A percentile compares a stretch with the other conserved stretches of the same genome.
Evolutionary conservation across 768 basidiomycete genomes (phyloP).

Genomic region (Tulasnella sp.): DNA sequence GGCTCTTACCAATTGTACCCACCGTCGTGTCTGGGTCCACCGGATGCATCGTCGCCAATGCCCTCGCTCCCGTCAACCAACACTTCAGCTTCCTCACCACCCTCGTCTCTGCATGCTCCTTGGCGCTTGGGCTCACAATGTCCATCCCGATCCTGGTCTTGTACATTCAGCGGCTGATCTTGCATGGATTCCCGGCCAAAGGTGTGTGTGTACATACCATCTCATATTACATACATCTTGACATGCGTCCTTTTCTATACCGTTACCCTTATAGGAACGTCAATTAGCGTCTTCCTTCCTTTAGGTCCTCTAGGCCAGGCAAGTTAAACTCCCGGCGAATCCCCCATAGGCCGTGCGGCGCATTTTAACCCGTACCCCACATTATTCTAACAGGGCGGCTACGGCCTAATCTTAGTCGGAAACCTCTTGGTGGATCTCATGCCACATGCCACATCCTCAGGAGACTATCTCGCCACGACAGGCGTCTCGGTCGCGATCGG

Average conservation of each 20-base stretch:
- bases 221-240: not conserved
- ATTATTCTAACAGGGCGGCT: constrained; percentile 10
- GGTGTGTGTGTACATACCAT: not conserved
- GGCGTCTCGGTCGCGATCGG: constrained; percentile 23
- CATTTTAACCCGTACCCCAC: not conserved
- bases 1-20: constrained; percentile 69
- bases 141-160: constrained; percentile 15
- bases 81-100: constrained; percentile 42
- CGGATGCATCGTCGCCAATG: constrained; percentile 44
- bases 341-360: constrained; percentile 18
- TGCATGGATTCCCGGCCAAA: constrained; percentile 16
- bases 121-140: constrained; percentile 32
- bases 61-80: constrained; percentile 37
- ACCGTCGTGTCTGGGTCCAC: constrained; percentile 59
- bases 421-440: not conserved
- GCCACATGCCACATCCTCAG: not conserved
- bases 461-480: constrained; percentile 25
- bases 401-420: constrained; percentile 6
- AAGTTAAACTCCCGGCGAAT: constrained; percentile 18
- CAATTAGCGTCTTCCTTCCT: constrained; percentile 26
- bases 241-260: not conserved
- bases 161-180: constrained; percentile 15
- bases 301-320: constrained; percentile 30
- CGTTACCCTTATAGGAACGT: constrained; percentile 12
- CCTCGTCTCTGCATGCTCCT: constrained; percentile 36